A percentile compares a stretch with the other conserved stretches of the same genome.
Evolutionary conservation across 768 basidiomycete genomes (phyloP).

Genomic region (Cystofilobasidium macerans): DNA sequence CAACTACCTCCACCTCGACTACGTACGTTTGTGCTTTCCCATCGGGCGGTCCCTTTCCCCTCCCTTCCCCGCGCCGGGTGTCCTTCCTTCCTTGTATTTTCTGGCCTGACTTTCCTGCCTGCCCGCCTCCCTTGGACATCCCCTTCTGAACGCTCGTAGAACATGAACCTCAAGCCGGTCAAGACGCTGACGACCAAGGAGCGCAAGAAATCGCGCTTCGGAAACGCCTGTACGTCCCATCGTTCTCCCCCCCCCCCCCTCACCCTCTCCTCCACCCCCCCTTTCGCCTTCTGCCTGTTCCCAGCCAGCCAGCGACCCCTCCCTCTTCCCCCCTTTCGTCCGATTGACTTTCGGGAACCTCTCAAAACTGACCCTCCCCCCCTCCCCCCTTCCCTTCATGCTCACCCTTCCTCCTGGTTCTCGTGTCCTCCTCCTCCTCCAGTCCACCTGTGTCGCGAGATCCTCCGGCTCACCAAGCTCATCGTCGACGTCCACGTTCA

Average conservation of each 20-base stretch:
- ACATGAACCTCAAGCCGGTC: conserved; percentile 31
- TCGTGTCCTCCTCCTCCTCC: neutral
- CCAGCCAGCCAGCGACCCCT: neutral
- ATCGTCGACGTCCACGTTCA: conserved; percentile 99
- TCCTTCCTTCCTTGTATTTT: neutral
- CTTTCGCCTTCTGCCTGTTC: neutral
- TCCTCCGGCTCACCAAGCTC: conserved; percentile 90
- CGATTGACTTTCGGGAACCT: no score
- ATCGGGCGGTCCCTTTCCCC: neutral
- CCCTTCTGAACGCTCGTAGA: neutral
- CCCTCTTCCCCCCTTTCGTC: no score
- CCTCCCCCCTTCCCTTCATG: no score
- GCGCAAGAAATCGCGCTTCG: conserved; percentile 98
- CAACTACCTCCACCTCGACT: conserved; percentile 89
- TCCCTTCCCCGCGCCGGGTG: neutral
- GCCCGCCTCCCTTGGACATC: conserved; percentile 49
- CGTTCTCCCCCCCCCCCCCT: neutral
- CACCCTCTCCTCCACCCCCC: conserved; percentile 49
- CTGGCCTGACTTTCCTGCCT: neutral
- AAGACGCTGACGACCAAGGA: conserved; percentile 98
- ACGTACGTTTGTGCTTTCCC: conserved; percentile 37
- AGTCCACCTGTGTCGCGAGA: conserved; percentile 73
- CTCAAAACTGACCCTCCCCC: neutral
- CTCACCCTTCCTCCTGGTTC: no score
- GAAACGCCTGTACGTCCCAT: conserved; percentile 59